These are phyloP conservation scores for Botryosphaeria dothidea DNA, from an alignment of 2,329 filamentous ascomycete species.

Conservation along the genomic window DNA sequence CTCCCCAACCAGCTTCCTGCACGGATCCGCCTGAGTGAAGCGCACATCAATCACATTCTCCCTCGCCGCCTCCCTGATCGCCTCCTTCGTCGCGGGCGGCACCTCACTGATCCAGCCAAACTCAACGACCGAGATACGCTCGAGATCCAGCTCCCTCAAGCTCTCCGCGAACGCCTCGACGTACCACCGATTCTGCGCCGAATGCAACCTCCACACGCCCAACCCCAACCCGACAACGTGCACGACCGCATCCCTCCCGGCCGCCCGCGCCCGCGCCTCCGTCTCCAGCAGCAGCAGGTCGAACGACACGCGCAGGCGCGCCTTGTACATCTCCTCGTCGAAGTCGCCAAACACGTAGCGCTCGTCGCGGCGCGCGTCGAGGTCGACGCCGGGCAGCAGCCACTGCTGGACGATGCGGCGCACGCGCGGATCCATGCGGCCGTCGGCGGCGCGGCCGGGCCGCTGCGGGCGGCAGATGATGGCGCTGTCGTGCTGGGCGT, in stretches of 20 bases:
- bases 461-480: not conserved
- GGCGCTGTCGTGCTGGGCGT: constrained; percentile 29
- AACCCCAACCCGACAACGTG: constrained; percentile 28
- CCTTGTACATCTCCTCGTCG: constrained; percentile 24
- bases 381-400: not conserved
- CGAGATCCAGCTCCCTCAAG: constrained; percentile 23
- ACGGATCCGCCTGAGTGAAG: constrained; percentile 31
- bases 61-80: constrained; percentile 18
- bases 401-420: constrained; percentile 9
- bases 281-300: constrained; percentile 34
- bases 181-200: constrained; percentile 26
- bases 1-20: constrained; percentile 25
- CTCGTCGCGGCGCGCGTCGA: constrained; percentile 24
- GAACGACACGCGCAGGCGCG: constrained; percentile 30
- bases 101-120: constrained; percentile 31
- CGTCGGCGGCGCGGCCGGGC: not conserved
- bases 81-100: not conserved
- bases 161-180: constrained; percentile 28
- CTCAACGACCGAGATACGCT: constrained; percentile 28
- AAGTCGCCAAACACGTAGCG: not conserved
- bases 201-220: constrained; percentile 32
- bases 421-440: constrained; percentile 24
- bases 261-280: constrained; percentile 24
- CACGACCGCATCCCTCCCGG: constrained; percentile 26
- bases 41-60: constrained; percentile 25